phyloP scores from a whole-genome alignment of 306 rosid genomes.

The Fragaria nilgerrensis region DNA sequence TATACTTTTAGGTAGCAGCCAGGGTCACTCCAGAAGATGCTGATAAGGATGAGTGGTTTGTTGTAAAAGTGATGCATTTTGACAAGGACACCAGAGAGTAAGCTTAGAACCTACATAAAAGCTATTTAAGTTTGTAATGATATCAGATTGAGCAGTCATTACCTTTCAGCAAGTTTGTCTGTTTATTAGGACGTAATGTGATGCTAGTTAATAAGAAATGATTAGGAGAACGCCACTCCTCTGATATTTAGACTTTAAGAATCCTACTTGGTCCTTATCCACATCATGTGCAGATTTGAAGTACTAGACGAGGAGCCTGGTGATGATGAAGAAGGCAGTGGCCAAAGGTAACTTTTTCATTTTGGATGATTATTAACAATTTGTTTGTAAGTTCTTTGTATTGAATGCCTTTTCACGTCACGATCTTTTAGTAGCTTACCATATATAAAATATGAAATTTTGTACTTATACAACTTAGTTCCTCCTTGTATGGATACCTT shows the following conservation, averaged over 20 bases:
- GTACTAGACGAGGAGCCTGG: slow-evolving; percentile 98
- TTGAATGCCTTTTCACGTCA: background rate
- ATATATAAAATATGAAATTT: background rate
- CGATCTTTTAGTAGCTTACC: background rate
- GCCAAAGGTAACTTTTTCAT: slow-evolving; percentile 55
- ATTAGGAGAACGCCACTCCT: background rate
- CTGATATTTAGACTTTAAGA: background rate
- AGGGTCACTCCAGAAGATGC: slow-evolving; percentile 83
- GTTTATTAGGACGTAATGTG: background rate
- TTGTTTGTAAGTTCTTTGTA: background rate
- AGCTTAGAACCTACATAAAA: slow-evolving; percentile 30
- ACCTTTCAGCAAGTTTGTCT: background rate
- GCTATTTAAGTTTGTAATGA: background rate
- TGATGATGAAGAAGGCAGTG: slow-evolving; percentile 85
- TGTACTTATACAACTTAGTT: background rate
- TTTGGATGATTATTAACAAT: background rate
- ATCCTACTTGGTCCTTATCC: slow-evolving; percentile 2
- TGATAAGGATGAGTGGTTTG: slow-evolving; percentile 94
- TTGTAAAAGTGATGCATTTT: slow-evolving; percentile 92
- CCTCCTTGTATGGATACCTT: background rate
- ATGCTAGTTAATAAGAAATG: background rate
- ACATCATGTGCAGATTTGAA: slow-evolving; percentile 61
- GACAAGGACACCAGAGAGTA: slow-evolving; percentile 93
- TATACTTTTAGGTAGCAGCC: slow-evolving; percentile 79
- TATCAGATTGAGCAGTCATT: slow-evolving; percentile 10